A percentile compares a stretch with the other conserved stretches of the same genome.
Conservation (phyloP, 441 rosid species). For the Adansonia madagascariensis region DNA sequence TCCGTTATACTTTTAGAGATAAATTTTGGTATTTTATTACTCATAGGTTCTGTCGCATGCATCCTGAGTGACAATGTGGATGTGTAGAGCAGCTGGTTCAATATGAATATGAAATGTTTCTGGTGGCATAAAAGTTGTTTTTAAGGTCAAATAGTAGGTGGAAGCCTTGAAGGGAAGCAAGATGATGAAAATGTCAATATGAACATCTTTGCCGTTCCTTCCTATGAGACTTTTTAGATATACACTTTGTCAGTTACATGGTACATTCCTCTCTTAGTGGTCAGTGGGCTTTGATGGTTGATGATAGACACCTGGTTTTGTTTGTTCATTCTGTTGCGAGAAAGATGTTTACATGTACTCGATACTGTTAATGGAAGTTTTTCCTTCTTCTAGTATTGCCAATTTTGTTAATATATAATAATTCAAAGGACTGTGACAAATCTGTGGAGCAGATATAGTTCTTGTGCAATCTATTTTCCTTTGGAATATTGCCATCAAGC, state of each 20-base stretch:
- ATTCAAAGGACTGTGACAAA: background rate
- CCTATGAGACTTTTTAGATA: background rate
- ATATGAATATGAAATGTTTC: background rate
- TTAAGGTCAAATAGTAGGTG: background rate
- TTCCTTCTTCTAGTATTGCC: background rate
- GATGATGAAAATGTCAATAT: background rate
- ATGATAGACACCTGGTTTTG: background rate
- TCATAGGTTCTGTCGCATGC: background rate
- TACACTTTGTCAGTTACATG: background rate
- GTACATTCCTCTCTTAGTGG: background rate
- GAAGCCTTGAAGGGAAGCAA: background rate
- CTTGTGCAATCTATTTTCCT: background rate
- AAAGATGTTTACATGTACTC: background rate
- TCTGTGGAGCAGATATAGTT: conserved; percentile 2
- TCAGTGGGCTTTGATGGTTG: background rate
- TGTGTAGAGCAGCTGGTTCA: conserved; percentile 3
- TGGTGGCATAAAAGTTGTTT: background rate
- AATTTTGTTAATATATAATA: background rate
- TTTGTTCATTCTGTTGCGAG: background rate
- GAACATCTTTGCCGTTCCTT: background rate
- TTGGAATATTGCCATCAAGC: background rate
- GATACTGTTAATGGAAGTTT: background rate
- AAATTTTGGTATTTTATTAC: conserved; percentile 14
- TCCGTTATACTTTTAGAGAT: conserved; percentile 24
- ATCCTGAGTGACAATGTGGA: background rate